These are phyloP conservation scores for Phragmites australis DNA, from an alignment of 176 grass and related monocot species.

Conservation along the genomic window DNA sequence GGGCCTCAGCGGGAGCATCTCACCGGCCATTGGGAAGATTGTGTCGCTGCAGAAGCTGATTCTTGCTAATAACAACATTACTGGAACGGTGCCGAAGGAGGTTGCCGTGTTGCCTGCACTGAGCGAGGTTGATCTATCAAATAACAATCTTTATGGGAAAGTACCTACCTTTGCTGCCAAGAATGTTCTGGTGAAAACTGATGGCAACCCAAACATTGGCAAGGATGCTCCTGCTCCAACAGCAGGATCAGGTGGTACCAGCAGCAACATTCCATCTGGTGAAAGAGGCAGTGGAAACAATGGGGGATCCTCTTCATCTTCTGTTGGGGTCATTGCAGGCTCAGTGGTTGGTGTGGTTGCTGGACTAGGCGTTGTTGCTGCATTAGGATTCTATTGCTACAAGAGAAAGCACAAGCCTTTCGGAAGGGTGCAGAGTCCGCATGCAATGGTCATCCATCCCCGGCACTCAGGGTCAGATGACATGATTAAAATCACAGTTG, in stretches of 20 bases:
- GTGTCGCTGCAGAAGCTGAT: conserved; percentile 40
- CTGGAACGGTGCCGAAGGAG: conserved; percentile 60
- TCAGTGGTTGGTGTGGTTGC: conserved; percentile 52
- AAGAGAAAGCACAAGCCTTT: conserved; percentile 73
- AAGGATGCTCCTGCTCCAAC: conserved; percentile 45
- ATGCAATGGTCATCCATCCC: conserved; percentile 79
- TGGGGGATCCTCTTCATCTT: conserved; percentile 40
- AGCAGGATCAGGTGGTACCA: conserved; percentile 25
- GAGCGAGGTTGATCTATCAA: conserved; percentile 55
- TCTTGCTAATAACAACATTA: conserved; percentile 69
- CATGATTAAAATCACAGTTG: conserved; percentile 77
- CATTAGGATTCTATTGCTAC: conserved; percentile 76
- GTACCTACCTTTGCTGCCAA: conserved; percentile 55
- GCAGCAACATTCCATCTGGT: neutral
- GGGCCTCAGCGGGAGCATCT: conserved; percentile 59
- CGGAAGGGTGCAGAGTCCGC: conserved; percentile 77
- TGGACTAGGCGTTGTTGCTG: conserved; percentile 54
- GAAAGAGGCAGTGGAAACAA: neutral
- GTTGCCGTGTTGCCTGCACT: conserved; percentile 50
- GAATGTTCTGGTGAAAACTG: conserved; percentile 43
- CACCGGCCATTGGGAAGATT: conserved; percentile 65
- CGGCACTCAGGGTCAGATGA: conserved; percentile 83
- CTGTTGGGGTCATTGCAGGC: conserved; percentile 57
- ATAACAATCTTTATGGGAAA: conserved; percentile 73
- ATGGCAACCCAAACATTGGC: conserved; percentile 68